Conservation (phyloP, 495 filamentous ascomycete genomes). For the Hyphodiscus hymeniophilus region DNA sequence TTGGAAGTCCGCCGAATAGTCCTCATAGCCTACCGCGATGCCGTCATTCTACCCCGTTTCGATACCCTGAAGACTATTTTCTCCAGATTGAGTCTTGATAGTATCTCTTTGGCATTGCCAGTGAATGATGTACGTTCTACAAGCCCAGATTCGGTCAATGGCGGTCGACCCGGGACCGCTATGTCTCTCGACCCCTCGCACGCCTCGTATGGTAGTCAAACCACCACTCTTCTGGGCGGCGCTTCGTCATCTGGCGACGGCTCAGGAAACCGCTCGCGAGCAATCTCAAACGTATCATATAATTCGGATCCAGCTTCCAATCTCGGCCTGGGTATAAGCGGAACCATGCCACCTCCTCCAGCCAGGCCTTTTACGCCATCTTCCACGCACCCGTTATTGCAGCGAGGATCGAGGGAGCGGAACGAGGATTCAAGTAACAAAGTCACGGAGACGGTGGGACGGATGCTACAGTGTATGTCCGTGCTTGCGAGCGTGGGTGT, state of each 20-base stretch:
- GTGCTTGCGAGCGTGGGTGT: constrained; percentile 67
- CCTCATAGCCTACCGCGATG: constrained; percentile 83
- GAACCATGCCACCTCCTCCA: constrained; percentile 26
- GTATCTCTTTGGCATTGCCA: constrained; percentile 7
- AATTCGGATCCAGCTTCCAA: constrained; percentile 31
- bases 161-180: constrained; percentile 55
- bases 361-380: constrained; percentile 44
- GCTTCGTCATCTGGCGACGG: constrained; percentile 40
- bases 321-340: constrained; percentile 25
- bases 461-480: constrained; percentile 94
- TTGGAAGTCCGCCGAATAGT: constrained; percentile 86
- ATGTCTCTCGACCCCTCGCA: constrained; percentile 62
- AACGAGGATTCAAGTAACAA: constrained; percentile 64
- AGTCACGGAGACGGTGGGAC: constrained; percentile 85
- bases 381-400: constrained; percentile 31
- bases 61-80: constrained; percentile 83
- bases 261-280: constrained; percentile 50
- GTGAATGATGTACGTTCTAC: constrained; percentile 15
- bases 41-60: constrained; percentile 75
- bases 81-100: constrained; percentile 77
- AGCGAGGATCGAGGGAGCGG: constrained; percentile 22
- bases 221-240: constrained; percentile 58
- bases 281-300: constrained; percentile 81
- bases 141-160: constrained; percentile 19
- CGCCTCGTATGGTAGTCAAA: constrained; percentile 67